Evolutionary conservation across 441 rosid species (phyloP).

Genomic region (Adansonia madagascariensis): DNA sequence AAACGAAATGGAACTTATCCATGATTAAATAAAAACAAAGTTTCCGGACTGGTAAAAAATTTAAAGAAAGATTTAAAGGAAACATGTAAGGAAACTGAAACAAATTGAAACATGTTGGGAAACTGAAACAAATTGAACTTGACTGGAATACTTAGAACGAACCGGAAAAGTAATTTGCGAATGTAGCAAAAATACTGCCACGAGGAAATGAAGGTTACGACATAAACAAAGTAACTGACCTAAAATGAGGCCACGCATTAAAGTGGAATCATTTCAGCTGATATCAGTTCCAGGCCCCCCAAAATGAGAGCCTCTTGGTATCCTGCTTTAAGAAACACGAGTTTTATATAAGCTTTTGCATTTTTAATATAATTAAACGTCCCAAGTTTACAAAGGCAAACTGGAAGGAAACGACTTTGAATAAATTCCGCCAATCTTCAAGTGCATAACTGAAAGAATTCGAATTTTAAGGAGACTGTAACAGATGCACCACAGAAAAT

Average conservation of each 20-base stretch:
- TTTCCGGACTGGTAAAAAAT: constrained; percentile 30
- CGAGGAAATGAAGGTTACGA: constrained; percentile 56
- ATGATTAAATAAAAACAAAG: constrained; percentile 33
- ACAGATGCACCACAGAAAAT: constrained; percentile 27
- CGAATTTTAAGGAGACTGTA: constrained; percentile 33
- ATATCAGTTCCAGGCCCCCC: constrained; percentile 92
- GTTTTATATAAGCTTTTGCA: constrained; percentile 73
- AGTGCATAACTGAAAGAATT: constrained; percentile 45
- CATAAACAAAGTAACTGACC: constrained; percentile 94
- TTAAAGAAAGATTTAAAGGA: constrained; percentile 39
- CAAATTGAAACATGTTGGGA: constrained; percentile 30
- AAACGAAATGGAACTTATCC: constrained; percentile 30
- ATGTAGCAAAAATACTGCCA: constrained; percentile 62
- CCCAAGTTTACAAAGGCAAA: constrained; percentile 63
- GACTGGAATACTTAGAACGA: constrained; percentile 50
- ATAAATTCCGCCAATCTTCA: constrained; percentile 48
- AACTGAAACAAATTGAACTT: constrained; percentile 40
- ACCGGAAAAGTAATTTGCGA: constrained; percentile 53
- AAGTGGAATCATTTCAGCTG: constrained; percentile 97
- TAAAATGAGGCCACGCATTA: constrained; percentile 97
- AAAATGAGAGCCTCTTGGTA: constrained; percentile 89
- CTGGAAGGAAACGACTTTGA: constrained; percentile 62
- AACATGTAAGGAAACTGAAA: constrained; percentile 27
- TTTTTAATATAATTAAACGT: constrained; percentile 57
- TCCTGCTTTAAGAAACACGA: constrained; percentile 99